Percentiles rank a stretch among this genome's conserved stretches.
Evolutionary conservation across 768 basidiomycete species (phyloP).

Genomic region (Suillus subaureus): DNA sequence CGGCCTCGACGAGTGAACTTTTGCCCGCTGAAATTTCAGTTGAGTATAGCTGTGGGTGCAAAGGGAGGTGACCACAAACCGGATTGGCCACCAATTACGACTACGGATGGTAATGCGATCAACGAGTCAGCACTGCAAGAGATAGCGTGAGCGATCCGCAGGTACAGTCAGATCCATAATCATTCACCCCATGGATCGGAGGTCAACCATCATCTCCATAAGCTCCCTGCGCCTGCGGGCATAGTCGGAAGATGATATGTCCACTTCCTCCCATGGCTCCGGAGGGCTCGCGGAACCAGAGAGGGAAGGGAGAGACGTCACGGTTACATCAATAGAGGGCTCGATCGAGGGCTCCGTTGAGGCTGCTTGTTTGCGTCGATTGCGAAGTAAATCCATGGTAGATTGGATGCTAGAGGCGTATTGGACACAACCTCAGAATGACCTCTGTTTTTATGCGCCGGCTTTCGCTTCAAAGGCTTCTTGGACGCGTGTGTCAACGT

Average conservation of each 20-base stretch:
- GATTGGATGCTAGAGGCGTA: not conserved
- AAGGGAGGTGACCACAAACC: slow-evolving; percentile 30
- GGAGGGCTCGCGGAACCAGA: slow-evolving; percentile 1
- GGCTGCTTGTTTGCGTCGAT: not conserved
- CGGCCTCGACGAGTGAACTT: slow-evolving; percentile 42
- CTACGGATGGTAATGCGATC: slow-evolving; percentile 51
- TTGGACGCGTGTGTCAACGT: not conserved
- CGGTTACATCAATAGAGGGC: slow-evolving; percentile 4
- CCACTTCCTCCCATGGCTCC: slow-evolving; percentile 9
- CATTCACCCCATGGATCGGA: slow-evolving; percentile 37
- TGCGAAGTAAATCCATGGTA: slow-evolving; percentile 1
- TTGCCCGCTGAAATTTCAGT: slow-evolving; percentile 41
- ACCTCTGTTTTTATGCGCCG: not conserved
- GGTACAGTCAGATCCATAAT: not conserved
- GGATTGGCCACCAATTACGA: slow-evolving; percentile 56
- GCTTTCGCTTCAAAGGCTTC: not conserved
- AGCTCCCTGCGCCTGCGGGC: slow-evolving; percentile 41
- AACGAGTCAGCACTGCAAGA: slow-evolving; percentile 42
- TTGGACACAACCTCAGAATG: not conserved
- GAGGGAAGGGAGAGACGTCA: not conserved
- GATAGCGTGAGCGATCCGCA: not conserved
- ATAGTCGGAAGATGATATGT: slow-evolving; percentile 40
- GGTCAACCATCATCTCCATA: slow-evolving; percentile 40
- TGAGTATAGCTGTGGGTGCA: not conserved
- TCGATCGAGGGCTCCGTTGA: not conserved